A percentile compares a stretch with the other conserved stretches of the same genome.
These are phyloP conservation scores for Saccharomycopsis babjevae DNA, from an alignment of 805 yeast genomes.

Conservation along the genomic window DNA sequence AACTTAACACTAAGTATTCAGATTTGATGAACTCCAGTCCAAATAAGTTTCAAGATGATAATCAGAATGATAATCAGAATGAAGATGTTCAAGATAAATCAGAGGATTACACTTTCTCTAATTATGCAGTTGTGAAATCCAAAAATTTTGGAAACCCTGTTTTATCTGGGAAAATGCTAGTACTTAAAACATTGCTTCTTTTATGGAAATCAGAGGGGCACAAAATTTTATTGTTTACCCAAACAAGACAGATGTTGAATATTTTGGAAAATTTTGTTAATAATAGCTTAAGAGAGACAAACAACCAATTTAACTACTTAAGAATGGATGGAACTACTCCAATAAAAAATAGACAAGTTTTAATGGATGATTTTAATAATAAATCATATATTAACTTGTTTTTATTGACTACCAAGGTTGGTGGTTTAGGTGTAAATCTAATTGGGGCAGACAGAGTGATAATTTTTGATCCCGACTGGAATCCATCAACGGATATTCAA, in stretches of 20 bases:
- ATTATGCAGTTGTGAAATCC: constrained; percentile 23
- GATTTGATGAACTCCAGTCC: background rate
- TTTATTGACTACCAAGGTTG: constrained; percentile 85
- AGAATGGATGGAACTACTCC: constrained; percentile 95
- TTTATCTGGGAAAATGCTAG: constrained; percentile 86
- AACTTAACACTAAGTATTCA: constrained; percentile 24
- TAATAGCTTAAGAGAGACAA: constrained; percentile 27
- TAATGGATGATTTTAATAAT: constrained; percentile 74
- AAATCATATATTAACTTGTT: constrained; percentile 53
- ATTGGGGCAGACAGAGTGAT: constrained; percentile 95
- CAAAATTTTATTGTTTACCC: constrained; percentile 79
- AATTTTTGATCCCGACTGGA: constrained; percentile 97
- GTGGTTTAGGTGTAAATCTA: constrained; percentile 88
- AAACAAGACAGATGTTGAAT: constrained; percentile 88
- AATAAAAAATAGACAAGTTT: constrained; percentile 59
- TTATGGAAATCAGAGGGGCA: constrained; percentile 73
- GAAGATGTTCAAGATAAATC: background rate
- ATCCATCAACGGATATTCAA: constrained; percentile 94
- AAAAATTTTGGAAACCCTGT: constrained; percentile 43
- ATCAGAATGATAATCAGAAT: background rate
- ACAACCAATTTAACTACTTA: constrained; percentile 37
- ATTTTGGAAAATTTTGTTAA: constrained; percentile 63
- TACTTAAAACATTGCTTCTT: constrained; percentile 60
- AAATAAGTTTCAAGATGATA: background rate
- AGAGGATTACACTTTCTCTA: background rate